Conservation (phyloP, 1,284 basidiomycete species). For the Ustilago crameri region DNA sequence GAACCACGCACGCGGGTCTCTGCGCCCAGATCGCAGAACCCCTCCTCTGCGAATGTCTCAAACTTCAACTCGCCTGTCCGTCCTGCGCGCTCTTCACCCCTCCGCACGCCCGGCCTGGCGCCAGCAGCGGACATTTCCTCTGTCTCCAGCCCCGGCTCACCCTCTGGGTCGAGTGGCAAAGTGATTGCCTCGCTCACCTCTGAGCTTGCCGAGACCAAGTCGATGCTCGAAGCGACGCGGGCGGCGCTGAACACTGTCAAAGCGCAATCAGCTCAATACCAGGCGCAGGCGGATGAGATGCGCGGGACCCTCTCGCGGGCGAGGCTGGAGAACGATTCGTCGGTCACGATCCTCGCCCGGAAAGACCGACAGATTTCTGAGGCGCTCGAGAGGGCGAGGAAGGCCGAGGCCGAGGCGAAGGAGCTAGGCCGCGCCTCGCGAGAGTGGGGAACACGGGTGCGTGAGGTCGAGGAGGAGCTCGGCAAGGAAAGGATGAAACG, state of each 20-base stretch:
- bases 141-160: not conserved
- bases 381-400: constrained; percentile 62
- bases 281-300: constrained; percentile 83
- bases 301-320: constrained; percentile 83
- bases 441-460: constrained; percentile 62
- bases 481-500: constrained; percentile 51
- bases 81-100: not conserved
- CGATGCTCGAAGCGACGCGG: constrained; percentile 81
- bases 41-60: not conserved
- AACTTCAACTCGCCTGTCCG: not conserved
- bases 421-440: constrained; percentile 58
- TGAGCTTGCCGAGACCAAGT: constrained; percentile 30
- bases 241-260: constrained; percentile 80
- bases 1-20: not conserved
- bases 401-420: constrained; percentile 63
- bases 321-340: constrained; percentile 82
- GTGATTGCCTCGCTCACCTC: constrained; percentile 52
- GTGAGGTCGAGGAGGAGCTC: constrained; percentile 55
- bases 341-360: constrained; percentile 83
- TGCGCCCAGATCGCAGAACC: constrained; percentile 1
- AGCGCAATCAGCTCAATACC: constrained; percentile 77
- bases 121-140: constrained; percentile 7
- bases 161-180: constrained; percentile 12
- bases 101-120: not conserved
- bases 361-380: constrained; percentile 86